Conservation (phyloP, 192 early-diverging fungal genomes). For the Coemansia sp. region DNA sequence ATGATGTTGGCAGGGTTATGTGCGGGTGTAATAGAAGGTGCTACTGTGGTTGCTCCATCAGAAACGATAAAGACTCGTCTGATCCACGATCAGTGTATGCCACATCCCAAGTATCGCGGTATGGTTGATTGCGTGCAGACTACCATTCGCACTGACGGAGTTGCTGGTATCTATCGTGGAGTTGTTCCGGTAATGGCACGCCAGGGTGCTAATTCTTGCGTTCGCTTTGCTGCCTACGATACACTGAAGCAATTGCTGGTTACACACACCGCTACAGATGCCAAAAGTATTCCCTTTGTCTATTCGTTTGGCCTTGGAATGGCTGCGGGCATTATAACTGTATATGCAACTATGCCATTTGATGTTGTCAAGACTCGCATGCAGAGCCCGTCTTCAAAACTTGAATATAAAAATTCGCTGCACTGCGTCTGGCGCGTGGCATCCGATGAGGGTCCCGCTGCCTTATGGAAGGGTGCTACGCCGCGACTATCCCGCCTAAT, state of each 20-base stretch:
- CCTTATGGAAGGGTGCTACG: conserved; percentile 95
- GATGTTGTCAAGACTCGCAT: conserved; percentile 98
- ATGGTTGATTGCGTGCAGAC: conserved; percentile 69
- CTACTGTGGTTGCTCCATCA: conserved; percentile 84
- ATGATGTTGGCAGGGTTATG: conserved; percentile 79
- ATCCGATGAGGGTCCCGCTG: conserved; percentile 72
- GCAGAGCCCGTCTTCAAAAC: conserved; percentile 76
- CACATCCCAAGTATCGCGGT: conserved; percentile 74
- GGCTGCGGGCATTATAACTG: conserved; percentile 87
- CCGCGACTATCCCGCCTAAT: conserved; percentile 80
- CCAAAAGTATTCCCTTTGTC: conserved; percentile 48
- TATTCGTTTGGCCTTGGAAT: conserved; percentile 76
- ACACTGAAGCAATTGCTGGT: conserved; percentile 63
- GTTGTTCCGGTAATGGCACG: conserved; percentile 88
- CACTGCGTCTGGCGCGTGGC: conserved; percentile 74
- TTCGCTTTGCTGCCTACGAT: conserved; percentile 86
- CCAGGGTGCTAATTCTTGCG: conserved; percentile 94
- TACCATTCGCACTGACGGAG: conserved; percentile 70
- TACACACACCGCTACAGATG: neutral
- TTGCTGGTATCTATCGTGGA: conserved; percentile 86
- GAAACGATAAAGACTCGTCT: conserved; percentile 97
- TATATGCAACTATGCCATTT: conserved; percentile 94
- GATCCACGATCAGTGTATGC: conserved; percentile 83
- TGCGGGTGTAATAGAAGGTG: conserved; percentile 87
- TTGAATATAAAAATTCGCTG: conserved; percentile 67